phyloP scores from a whole-genome alignment of 139 green algal genomes.

The Marvania coccoides region DNA sequence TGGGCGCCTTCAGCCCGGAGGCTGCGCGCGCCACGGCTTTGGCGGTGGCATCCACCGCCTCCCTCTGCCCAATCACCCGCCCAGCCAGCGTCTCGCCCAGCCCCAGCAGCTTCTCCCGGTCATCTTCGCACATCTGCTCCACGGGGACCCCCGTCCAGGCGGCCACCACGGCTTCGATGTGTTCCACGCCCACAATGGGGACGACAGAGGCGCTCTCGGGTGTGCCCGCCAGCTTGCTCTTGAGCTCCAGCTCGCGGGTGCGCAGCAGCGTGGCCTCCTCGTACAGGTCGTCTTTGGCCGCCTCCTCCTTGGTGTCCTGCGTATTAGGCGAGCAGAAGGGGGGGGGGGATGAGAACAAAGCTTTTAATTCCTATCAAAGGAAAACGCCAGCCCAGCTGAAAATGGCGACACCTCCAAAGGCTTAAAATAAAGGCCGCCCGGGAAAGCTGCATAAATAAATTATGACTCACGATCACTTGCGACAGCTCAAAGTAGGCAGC shows the following conservation, averaged over 20 bases:
- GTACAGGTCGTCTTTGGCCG: slow-evolving; percentile 56
- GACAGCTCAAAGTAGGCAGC: slow-evolving; percentile 29
- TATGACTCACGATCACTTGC: slow-evolving; percentile 68
- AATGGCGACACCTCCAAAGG: no score
- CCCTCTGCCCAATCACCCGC: slow-evolving; percentile 66
- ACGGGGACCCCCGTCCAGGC: slow-evolving; percentile 64
- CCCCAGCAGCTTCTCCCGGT: slow-evolving; percentile 41
- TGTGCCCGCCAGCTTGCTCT: slow-evolving; percentile 13
- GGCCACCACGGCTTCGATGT: slow-evolving; percentile 86
- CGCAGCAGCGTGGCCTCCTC: slow-evolving; percentile 82
- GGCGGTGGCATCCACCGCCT: slow-evolving; percentile 48
- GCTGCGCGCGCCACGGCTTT: slow-evolving; percentile 47
- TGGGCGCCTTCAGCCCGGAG: slow-evolving; percentile 49
- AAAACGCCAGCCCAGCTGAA: no score
- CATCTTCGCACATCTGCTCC: slow-evolving; percentile 48
- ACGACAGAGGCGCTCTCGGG: slow-evolving; percentile 17
- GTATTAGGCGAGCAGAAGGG: not conserved
- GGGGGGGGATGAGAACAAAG: not conserved
- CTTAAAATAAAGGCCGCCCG: no score
- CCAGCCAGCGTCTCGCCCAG: slow-evolving; percentile 43
- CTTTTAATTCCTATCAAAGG: not conserved
- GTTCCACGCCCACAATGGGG: slow-evolving; percentile 56
- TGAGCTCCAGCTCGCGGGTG: slow-evolving; percentile 50
- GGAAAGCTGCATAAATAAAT: no score
- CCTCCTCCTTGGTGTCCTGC: slow-evolving; percentile 6